Evolutionary conservation across 2,329 filamentous ascomycete species (phyloP).

Genomic region (Curvularia sp.): DNA sequence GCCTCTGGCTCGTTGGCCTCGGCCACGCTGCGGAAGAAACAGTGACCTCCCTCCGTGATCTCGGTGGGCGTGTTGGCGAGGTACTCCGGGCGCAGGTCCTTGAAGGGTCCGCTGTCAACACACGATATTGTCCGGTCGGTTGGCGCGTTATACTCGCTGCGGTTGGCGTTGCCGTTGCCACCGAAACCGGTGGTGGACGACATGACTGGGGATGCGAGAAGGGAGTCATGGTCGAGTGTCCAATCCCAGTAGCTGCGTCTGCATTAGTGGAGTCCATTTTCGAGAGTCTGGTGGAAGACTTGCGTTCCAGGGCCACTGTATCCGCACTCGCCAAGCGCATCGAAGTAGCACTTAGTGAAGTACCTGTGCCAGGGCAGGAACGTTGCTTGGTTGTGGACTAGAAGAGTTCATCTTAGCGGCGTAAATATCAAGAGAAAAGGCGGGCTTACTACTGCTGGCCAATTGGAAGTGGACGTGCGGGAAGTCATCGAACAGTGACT

Average conservation of each 20-base stretch:
- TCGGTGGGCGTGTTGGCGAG: not conserved
- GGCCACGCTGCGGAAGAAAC: not conserved
- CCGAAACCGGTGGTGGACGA: slow-evolving; percentile 37
- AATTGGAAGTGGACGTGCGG: slow-evolving; percentile 33
- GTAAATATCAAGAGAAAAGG: not conserved
- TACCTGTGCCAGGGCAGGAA: slow-evolving; percentile 51
- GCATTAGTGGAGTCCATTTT: not conserved
- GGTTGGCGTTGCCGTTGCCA: slow-evolving; percentile 28
- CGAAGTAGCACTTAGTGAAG: slow-evolving; percentile 44
- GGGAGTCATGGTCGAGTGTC: slow-evolving; percentile 38
- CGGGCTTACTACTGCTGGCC: not conserved
- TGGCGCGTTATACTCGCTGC: not conserved
- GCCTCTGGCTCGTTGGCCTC: not conserved
- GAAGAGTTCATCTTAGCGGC: not conserved
- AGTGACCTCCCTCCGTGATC: not conserved
- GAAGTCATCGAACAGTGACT: slow-evolving; percentile 45
- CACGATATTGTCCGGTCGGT: not conserved
- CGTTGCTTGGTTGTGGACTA: slow-evolving; percentile 40
- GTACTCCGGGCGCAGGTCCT: not conserved
- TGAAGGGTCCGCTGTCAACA: not conserved
- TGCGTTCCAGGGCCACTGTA: slow-evolving; percentile 10
- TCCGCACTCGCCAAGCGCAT: slow-evolving; percentile 38
- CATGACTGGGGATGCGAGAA: slow-evolving; percentile 32
- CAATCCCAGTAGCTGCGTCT: slow-evolving; percentile 44
- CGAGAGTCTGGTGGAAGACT: not conserved